Evolutionary conservation across 1,284 basidiomycete species (phyloP).

Genomic region (Heterobasidion irregulare): DNA sequence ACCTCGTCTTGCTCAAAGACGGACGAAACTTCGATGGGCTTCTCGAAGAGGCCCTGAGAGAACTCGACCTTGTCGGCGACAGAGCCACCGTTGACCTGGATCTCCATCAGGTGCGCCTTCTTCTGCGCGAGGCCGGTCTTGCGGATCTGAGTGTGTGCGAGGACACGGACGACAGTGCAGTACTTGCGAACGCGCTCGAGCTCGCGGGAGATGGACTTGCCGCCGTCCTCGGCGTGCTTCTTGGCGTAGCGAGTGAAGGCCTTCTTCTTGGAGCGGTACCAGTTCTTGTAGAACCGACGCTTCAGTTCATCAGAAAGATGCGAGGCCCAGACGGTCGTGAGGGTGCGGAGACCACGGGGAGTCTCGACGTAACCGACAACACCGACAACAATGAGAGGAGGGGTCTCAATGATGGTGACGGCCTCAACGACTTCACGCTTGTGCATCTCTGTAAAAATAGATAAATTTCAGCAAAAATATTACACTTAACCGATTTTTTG

Average conservation of each 20-base stretch:
- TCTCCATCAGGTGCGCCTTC: conserved; percentile 99
- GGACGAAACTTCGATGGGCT: conserved; percentile 80
- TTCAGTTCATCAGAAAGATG: conserved; percentile 88
- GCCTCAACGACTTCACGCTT: conserved; percentile 99
- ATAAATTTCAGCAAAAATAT: conserved; percentile 1
- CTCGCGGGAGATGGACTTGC: conserved; percentile 90
- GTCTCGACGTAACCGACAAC: conserved; percentile 99
- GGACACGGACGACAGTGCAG: conserved; percentile 98
- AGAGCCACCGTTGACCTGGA: conserved; percentile 98
- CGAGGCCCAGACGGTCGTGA: conserved; percentile 79
- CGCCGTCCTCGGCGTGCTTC: conserved; percentile 96
- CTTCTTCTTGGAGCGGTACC: conserved; percentile 99
- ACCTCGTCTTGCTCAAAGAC: conserved; percentile 98
- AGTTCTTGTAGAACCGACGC: conserved; percentile 99
- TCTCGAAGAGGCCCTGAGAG: conserved; percentile 94
- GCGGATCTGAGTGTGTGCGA: conserved; percentile 97
- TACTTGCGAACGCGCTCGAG: conserved; percentile 99
- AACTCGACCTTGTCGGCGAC: conserved; percentile 98
- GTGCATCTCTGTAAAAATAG: conserved; percentile 78
- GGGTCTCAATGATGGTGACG: conserved; percentile 94
- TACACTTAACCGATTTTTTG: neutral
- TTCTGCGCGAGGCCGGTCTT: conserved; percentile 98
- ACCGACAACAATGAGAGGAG: conserved; percentile 95
- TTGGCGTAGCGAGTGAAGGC: conserved; percentile 99
- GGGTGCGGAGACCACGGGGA: conserved; percentile 92